Evolutionary conservation across 768 basidiomycete species (phyloP).

Genomic region (Mycena belliarum): DNA sequence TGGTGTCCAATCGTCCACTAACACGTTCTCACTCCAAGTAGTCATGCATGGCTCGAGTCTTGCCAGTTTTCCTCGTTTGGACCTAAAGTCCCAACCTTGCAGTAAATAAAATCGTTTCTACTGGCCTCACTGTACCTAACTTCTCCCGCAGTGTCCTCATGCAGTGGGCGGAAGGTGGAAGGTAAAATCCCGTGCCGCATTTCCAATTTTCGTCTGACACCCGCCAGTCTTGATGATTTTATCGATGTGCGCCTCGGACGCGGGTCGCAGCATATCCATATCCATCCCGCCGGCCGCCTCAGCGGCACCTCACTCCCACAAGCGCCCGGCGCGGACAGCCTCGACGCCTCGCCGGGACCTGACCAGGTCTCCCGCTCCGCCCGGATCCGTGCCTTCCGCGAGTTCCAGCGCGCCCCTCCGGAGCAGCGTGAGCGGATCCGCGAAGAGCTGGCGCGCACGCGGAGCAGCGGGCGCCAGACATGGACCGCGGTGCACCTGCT

Average conservation of each 20-base stretch:
- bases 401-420: slow-evolving; percentile 63
- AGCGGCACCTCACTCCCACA: slow-evolving; percentile 19
- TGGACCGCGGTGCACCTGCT: slow-evolving; percentile 83
- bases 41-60: slow-evolving; percentile 89
- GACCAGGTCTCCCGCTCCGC: slow-evolving; percentile 62
- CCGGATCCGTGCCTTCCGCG: slow-evolving; percentile 75
- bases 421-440: slow-evolving; percentile 64
- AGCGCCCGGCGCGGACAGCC: slow-evolving; percentile 10
- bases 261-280: slow-evolving; percentile 48
- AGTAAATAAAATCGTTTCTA: slow-evolving; percentile 49
- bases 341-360: slow-evolving; percentile 15
- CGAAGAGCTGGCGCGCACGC: slow-evolving; percentile 45
- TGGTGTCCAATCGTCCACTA: neutral
- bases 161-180: slow-evolving; percentile 93
- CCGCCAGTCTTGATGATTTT: slow-evolving; percentile 72
- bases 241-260: slow-evolving; percentile 79
- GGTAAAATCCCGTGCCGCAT: slow-evolving; percentile 32
- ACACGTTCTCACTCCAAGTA: slow-evolving; percentile 20
- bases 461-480: slow-evolving; percentile 26
- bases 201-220: neutral
- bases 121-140: neutral
- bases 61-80: slow-evolving; percentile 88
- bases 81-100: slow-evolving; percentile 82
- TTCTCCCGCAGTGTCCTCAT: slow-evolving; percentile 65
- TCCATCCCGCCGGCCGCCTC: slow-evolving; percentile 32